These are phyloP conservation scores for Tubosaeta sp. DNA, from an alignment of 768 basidiomycete genomes.

Conservation along the genomic window DNA sequence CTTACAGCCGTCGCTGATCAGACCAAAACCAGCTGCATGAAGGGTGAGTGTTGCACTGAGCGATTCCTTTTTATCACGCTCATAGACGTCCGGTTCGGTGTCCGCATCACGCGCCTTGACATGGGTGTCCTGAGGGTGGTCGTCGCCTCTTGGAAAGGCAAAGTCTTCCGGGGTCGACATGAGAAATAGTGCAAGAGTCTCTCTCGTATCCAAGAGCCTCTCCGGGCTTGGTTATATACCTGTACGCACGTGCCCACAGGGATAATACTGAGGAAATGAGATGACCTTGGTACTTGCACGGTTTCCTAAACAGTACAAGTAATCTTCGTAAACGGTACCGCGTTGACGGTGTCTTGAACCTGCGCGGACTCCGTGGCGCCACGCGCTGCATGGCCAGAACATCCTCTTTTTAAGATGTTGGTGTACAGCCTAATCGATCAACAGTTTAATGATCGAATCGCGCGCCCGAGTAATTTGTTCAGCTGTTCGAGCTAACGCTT, in stretches of 20 bases:
- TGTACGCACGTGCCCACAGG: not conserved
- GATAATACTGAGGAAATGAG: not conserved
- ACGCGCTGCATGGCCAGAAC: not conserved
- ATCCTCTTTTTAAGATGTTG: not conserved
- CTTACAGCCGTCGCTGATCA: constrained; percentile 60
- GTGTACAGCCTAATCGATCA: not conserved
- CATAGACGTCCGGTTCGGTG: constrained; percentile 14
- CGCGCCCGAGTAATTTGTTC: not conserved
- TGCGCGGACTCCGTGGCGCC: not conserved
- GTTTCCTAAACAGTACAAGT: not conserved
- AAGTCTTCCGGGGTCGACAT: not conserved
- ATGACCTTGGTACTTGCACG: not conserved
- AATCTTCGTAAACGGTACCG: not conserved
- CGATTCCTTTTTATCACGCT: constrained; percentile 33
- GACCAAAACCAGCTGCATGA: constrained; percentile 56
- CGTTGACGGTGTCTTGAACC: not conserved
- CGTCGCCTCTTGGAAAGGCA: not conserved
- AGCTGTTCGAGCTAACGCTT: not conserved
- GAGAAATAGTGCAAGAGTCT: not conserved
- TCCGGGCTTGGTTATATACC: not conserved
- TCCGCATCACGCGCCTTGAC: constrained; percentile 16
- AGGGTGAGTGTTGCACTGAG: constrained; percentile 62
- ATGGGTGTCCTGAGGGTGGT: constrained; percentile 10
- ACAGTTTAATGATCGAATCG: not conserved
- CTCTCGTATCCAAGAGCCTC: not conserved